Base-by-base conservation (phyloP, 2,329 filamentous ascomycete genomes). In the Monosporascus sp. region DNA sequence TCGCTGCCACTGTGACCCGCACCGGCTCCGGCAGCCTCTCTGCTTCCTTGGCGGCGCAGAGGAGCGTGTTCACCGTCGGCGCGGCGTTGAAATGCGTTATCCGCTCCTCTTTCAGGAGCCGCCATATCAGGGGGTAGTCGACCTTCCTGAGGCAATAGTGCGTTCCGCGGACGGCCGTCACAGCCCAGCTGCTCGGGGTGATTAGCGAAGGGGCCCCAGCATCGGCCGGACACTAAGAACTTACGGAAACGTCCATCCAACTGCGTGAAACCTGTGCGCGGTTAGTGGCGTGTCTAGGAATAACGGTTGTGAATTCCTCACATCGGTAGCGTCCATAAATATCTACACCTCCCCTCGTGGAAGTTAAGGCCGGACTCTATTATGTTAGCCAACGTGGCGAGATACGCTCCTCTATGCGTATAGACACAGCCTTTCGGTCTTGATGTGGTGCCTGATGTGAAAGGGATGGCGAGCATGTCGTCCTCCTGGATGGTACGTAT, bases 21-120 rank as follows among this genome's bases (percentile, higher is more conserved):
- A 97, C 91, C 0, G 85, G 82, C 1, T 83, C 73, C 0, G 84
- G 76, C 1, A 99, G 77, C 48, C 72, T 80, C 60, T 80, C 81
- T 2, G 94, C 93, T 68, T 91, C 86, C 41, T 86, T 79, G 3
- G 89, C 81, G 14, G 87, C 87, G 66, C 94, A 96, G 3, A 99
- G 82, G 1, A 97, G 75, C 0, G 93, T 99, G 69, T 97, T 97
- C 50, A 99, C 94, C 0, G 94, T 99, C 0, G 94, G 94, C 0
- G 93, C 94, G 1, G 93, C 93, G 66, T 93, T 96, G 75, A 95
- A 97, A 71, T 99, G 94, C 0, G 91, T 97, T 58, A 99, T 88
- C 7, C 82, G 78, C 70, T 97, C 89, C 50, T 91, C 82, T 65
- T 91, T 95, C 37, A 99, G 75, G 4, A 99, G 74, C 48, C 82